Evolutionary conservation across 192 early-diverging fungal species (phyloP), one percentile per base, ranked within the genome.

Genomic region (Phlyctochytrium bullatum): DNA sequence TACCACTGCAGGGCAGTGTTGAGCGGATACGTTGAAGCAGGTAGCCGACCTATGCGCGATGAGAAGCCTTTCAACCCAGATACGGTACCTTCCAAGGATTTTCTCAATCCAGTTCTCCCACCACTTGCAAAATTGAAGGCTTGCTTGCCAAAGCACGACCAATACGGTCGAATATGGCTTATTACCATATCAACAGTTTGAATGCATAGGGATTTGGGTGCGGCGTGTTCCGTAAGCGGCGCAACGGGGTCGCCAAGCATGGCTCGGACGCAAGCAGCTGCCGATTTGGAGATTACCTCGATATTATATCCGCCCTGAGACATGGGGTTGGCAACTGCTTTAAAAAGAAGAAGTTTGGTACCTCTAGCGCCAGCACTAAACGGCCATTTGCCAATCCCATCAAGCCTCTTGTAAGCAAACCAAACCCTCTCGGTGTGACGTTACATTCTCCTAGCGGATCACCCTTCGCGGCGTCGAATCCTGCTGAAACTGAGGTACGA

Each of bases 391-490:
- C 87, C 14, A 96, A 73, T 0, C 71, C 52, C 59, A 85, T 90
- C 10, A 98, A 76, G 86, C 92, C 80, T 34, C 88, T 80, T 3
- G 93, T 95, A 91, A 98, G 91, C 34, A 90, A 85, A 1, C 90
- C 92, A 73, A 90, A 98, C 25, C 90, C 88, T 1, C 73, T 79
- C 0, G 94, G 94, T 3, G 90, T 82, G 10, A 98, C 89, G 2
- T 85, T 60, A 65, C 92, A 95, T 53, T 85, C 80, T 25, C 95
- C 95, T 29, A 96, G 85, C 16, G 85, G 86, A 66, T 98, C 95
- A 36, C 88, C 89, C 52, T 58, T 54, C 3, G 93, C 93, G 0
- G 92, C 93, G 75, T 98, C 95, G 69, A 96, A 98, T 12, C 95
- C 95, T 6, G 91, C 86, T 0, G 92, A 90, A 0, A 98, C 93